phyloP scores from a whole-genome alignment of 768 basidiomycete species.

The Tremella yokohamensis region DNA sequence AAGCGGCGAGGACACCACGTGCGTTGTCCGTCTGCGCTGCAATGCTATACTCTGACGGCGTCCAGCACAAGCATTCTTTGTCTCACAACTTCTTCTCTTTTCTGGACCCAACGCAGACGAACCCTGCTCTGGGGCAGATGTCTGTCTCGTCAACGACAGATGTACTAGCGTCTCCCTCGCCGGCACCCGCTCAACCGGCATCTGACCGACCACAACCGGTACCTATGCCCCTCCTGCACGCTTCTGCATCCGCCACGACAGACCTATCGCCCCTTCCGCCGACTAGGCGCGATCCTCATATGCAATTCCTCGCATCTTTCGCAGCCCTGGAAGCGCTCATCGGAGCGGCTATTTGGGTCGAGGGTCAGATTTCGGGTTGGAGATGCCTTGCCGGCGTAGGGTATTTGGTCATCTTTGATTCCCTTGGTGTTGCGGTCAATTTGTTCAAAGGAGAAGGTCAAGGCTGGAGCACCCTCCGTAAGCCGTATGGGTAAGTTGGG shows the following conservation, averaged over 20 bases:
- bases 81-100: constrained; percentile 96
- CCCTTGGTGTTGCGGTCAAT: constrained; percentile 68
- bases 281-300: constrained; percentile 22
- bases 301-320: constrained; percentile 11
- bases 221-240: constrained; percentile 32
- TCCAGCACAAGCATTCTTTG: constrained; percentile 84
- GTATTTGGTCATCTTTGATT: constrained; percentile 94
- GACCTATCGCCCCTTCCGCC: constrained; percentile 26
- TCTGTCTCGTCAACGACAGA: constrained; percentile 4
- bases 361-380: constrained; percentile 82
- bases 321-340: constrained; percentile 25
- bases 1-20: constrained; percentile 51
- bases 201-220: constrained; percentile 41
- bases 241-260: constrained; percentile 17
- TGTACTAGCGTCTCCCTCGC: constrained; percentile 8
- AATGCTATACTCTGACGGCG: not conserved
- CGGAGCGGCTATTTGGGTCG: constrained; percentile 70
- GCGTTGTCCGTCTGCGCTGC: constrained; percentile 9
- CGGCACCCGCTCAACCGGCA: constrained; percentile 12
- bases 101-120: constrained; percentile 64
- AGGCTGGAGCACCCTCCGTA: constrained; percentile 47
- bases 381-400: constrained; percentile 84
- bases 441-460: constrained; percentile 42
- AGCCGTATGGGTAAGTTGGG: constrained; percentile 63
- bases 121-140: constrained; percentile 28